Percentiles rank a stretch among this genome's conserved stretches.
phyloP scores from a whole-genome alignment of 2,329 filamentous ascomycete species.

The Arthrobotrys musiformis region DNA sequence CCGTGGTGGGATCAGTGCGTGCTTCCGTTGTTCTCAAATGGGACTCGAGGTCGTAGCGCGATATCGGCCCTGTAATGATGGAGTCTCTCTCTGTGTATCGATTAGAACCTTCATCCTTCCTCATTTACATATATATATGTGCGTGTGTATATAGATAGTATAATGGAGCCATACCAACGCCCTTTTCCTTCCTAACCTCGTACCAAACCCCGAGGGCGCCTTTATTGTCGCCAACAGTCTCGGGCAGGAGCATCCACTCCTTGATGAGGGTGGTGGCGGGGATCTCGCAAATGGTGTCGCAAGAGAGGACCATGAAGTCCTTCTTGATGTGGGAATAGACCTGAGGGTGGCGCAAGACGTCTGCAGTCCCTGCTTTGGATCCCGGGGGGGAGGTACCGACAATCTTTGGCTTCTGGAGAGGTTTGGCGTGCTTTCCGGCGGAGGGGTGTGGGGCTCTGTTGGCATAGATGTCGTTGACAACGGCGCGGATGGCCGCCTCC shows the following conservation, averaged over 20 bases:
- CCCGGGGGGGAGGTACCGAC: slow-evolving; percentile 6
- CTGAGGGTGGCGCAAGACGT: slow-evolving; percentile 85
- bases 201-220: slow-evolving; percentile 93
- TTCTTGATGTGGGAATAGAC: slow-evolving; percentile 80
- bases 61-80: slow-evolving; percentile 30
- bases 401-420: slow-evolving; percentile 62
- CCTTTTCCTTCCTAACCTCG: slow-evolving; percentile 79
- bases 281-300: slow-evolving; percentile 91
- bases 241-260: slow-evolving; percentile 76
- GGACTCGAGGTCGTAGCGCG: slow-evolving; percentile 69
- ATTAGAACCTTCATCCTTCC: too few species aligned
- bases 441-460: slow-evolving; percentile 32
- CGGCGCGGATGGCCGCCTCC: slow-evolving; percentile 51
- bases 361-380: slow-evolving; percentile 74
- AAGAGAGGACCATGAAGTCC: slow-evolving; percentile 91
- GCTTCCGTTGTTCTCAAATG: slow-evolving; percentile 65
- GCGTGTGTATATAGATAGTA: too few species aligned
- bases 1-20: slow-evolving; percentile 16
- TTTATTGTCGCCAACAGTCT: slow-evolving; percentile 21
- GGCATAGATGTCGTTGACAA: slow-evolving; percentile 44
- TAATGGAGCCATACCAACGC: slow-evolving; percentile 66
- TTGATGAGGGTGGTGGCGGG: slow-evolving; percentile 84
- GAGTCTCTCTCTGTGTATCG: slow-evolving; percentile 43
- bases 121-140: too few species aligned
- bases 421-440: slow-evolving; percentile 38